These are phyloP conservation scores for Hyaloperonospora arabidopsidis DNA, from an alignment of 352 stramenopile species.

Conservation along the genomic window DNA sequence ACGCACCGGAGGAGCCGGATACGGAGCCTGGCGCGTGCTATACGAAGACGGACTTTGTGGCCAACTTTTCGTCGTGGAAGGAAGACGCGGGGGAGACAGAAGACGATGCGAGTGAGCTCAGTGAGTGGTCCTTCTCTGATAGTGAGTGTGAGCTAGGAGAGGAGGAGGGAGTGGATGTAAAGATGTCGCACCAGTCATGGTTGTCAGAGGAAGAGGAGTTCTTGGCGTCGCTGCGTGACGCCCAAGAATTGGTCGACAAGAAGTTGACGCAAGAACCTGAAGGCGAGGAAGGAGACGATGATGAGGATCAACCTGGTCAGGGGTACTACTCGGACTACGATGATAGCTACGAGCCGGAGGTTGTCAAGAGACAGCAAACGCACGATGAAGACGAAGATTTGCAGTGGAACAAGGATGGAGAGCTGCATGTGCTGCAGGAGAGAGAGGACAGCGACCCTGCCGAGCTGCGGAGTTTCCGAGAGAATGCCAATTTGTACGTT, in stretches of 20 bases:
- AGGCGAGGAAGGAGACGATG: constrained; percentile 23
- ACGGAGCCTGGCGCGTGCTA: constrained; percentile 40
- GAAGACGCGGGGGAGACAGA: constrained; percentile 31
- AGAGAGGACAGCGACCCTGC: constrained; percentile 21
- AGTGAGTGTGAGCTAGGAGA: constrained; percentile 49
- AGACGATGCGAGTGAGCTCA: constrained; percentile 39
- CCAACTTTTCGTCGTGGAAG: constrained; percentile 44
- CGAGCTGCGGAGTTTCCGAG: constrained; percentile 22
- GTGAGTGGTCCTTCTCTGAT: constrained; percentile 60
- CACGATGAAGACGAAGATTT: constrained; percentile 42
- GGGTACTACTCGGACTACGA: constrained; percentile 72
- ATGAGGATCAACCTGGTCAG: constrained; percentile 43
- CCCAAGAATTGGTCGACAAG: constrained; percentile 43
- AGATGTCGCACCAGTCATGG: constrained; percentile 15
- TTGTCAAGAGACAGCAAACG: constrained; percentile 17
- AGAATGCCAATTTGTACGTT: constrained; percentile 47
- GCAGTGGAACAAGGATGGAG: constrained; percentile 36
- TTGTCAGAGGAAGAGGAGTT: constrained; percentile 37
- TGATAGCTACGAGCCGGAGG: constrained; percentile 25
- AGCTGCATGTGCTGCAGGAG: constrained; percentile 29
- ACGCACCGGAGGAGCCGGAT: constrained; percentile 52
- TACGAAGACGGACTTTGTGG: constrained; percentile 55
- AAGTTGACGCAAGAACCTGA: constrained; percentile 34
- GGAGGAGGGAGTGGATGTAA: constrained; percentile 10
- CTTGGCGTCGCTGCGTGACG: constrained; percentile 31